Evolutionary conservation across 2,329 filamentous ascomycete species (phyloP).

Genomic region (Cladosporium sp.): DNA sequence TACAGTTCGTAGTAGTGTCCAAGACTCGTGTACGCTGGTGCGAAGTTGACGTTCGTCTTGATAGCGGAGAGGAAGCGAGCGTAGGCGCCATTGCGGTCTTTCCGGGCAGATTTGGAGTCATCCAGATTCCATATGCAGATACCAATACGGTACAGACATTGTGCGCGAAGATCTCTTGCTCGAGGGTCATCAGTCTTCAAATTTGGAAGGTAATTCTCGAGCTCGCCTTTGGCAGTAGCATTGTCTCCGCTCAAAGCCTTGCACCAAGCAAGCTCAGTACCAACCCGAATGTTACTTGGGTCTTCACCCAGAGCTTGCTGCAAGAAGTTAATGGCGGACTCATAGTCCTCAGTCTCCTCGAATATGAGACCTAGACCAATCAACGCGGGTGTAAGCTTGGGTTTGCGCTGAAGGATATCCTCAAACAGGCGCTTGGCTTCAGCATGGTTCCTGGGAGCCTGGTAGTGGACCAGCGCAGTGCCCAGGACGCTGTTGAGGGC

Average conservation of each 20-base stretch:
- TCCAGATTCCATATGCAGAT: conserved; percentile 84
- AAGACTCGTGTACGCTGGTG: conserved; percentile 85
- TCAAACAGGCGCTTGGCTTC: conserved; percentile 88
- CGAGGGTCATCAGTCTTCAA: conserved; percentile 60
- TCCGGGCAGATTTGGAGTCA: conserved; percentile 67
- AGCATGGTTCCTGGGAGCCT: conserved; percentile 81
- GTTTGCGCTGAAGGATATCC: conserved; percentile 69
- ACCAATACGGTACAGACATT: conserved; percentile 82
- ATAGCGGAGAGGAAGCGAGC: conserved; percentile 76
- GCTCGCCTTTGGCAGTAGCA: conserved; percentile 59
- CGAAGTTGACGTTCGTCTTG: conserved; percentile 81
- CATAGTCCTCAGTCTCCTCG: conserved; percentile 87
- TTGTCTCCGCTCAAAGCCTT: conserved; percentile 78
- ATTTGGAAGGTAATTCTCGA: conserved; percentile 65
- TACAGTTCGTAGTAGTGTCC: conserved; percentile 92
- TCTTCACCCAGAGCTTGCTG: conserved; percentile 71
- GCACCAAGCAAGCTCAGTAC: conserved; percentile 87
- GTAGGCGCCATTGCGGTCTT: conserved; percentile 78
- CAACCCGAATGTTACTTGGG: conserved; percentile 69
- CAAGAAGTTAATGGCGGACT: conserved; percentile 75
- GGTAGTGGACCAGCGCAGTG: conserved; percentile 85
- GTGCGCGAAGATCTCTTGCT: conserved; percentile 69
- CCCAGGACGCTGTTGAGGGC: conserved; percentile 72
- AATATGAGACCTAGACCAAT: conserved; percentile 88
- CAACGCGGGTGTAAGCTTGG: conserved; percentile 72